These are phyloP conservation scores for Irpex lacteus DNA, from an alignment of 1,284 basidiomycete species.

Conservation along the genomic window DNA sequence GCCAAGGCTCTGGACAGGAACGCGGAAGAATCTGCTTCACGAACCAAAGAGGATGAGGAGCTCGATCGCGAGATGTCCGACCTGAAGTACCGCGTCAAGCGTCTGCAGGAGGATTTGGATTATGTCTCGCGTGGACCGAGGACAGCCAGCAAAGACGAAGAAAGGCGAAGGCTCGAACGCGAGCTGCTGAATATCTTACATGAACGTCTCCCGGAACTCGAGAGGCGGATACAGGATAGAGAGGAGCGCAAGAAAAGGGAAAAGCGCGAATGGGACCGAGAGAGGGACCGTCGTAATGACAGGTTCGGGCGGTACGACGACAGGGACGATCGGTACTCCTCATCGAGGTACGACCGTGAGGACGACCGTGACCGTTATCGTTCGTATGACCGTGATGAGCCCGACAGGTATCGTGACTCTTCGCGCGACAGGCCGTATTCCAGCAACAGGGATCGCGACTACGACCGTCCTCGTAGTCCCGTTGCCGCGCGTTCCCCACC, in stretches of 20 bases:
- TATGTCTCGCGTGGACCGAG: conserved; percentile 82
- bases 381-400: conserved; percentile 26
- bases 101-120: conserved; percentile 93
- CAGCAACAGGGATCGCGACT: conserved; percentile 28
- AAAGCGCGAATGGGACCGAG: conserved; percentile 74
- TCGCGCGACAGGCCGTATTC: conserved; percentile 17
- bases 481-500: conserved; percentile 46
- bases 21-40: conserved; percentile 55
- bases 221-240: conserved; percentile 79
- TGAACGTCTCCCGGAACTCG: conserved; percentile 89
- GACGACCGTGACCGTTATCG: conserved; percentile 19
- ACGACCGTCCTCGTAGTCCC: conserved; percentile 49
- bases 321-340: conserved; percentile 9
- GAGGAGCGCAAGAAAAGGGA: conserved; percentile 78
- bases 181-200: conserved; percentile 88
- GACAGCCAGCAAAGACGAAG: conserved; percentile 78
- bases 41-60: conserved; percentile 81
- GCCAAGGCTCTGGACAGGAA: conserved; percentile 80
- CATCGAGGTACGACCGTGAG: conserved; percentile 21
- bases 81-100: conserved; percentile 81
- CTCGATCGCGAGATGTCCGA: conserved; percentile 91
- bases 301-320: conserved; percentile 69
- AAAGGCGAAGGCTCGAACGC: conserved; percentile 85
- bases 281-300: conserved; percentile 86
- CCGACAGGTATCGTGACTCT: conserved; percentile 29